A percentile compares a stretch with the other conserved stretches of the same genome.
phyloP scores from a whole-genome alignment of 2,329 filamentous ascomycete species.

The Neopestalotiopsis rosae region DNA sequence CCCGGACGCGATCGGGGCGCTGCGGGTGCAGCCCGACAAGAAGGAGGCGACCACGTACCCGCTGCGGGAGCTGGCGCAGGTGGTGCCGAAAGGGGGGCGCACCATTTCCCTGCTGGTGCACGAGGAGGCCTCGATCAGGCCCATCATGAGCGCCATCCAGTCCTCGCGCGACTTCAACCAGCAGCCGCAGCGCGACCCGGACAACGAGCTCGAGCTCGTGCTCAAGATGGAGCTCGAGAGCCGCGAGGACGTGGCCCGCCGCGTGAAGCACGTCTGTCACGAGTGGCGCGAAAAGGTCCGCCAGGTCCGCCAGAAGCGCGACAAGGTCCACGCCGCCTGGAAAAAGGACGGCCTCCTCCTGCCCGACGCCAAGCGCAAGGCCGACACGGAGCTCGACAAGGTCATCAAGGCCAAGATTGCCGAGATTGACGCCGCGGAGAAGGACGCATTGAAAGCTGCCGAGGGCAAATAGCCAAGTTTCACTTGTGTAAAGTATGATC shows the following conservation, averaged over 20 bases:
- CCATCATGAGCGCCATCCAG: constrained; percentile 62
- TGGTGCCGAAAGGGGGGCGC: constrained; percentile 53
- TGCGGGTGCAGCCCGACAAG: constrained; percentile 45
- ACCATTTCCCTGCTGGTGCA: constrained; percentile 43
- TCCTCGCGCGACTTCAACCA: constrained; percentile 60
- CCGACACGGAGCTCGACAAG: constrained; percentile 54
- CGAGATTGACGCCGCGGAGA: constrained; percentile 55
- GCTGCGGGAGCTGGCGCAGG: constrained; percentile 60
- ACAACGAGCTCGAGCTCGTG: constrained; percentile 64
- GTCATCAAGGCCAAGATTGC: constrained; percentile 52
- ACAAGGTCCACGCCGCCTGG: constrained; percentile 57
- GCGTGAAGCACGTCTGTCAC: constrained; percentile 52
- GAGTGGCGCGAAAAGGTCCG: constrained; percentile 57
- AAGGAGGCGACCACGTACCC: constrained; percentile 44
- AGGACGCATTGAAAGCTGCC: constrained; percentile 46
- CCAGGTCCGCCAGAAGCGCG: constrained; percentile 50
- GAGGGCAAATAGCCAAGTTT: constrained; percentile 26
- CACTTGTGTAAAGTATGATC: neutral
- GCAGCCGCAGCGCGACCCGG: constrained; percentile 62
- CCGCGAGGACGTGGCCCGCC: constrained; percentile 50
- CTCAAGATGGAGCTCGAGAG: constrained; percentile 59
- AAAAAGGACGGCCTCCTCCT: constrained; percentile 47
- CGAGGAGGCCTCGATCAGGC: constrained; percentile 52
- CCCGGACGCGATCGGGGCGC: constrained; percentile 52
- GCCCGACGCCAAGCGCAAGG: constrained; percentile 45